Evolutionary conservation across 805 yeast genomes (phyloP), one percentile per base, ranked within the genome.

Genomic region (Metschnikowia cubensis): DNA sequence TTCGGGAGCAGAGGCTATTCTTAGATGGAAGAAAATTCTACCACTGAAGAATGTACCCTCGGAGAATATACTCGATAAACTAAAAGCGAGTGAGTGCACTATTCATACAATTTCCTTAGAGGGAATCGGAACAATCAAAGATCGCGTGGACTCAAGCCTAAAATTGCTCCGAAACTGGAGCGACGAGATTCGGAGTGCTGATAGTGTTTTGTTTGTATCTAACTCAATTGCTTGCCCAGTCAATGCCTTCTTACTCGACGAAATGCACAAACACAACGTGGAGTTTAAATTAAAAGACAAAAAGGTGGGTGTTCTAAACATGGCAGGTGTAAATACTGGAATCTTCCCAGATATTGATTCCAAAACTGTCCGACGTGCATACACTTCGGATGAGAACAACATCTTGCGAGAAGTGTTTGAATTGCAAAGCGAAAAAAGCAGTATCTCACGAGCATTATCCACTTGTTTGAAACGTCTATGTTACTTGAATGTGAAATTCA

Each of bases 91-190:
- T 39, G 50, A 53, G 17, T 47, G 48, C 47, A 65, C 65, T 13
- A 65, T 73, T 10, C 65, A 67, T 37, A 64, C 73, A 0, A 70
- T 73, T 34, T 69, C 75, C 5, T 58, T 73, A 8, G 78, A 73
- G 45, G 76, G 78, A 1, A 66, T 65, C 45, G 77, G 77, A 4
- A 62, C 59, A 25, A 62, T 69, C 15, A 54, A 56, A 6, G 65
- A 66, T 11, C 50, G 76, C 38, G 68, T 62, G 4, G 58, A 59
- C 7, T 54, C 59, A 36, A 58, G 67, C 35, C 45, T 59, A 14
- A 49, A 55, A 39, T 50, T 73, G 7, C 54, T 73, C 10, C 50
- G 54, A 11, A 73, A 71, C 50, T 73, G 78, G 78, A 47, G 45
- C 11, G 60, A 54, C 11, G 49, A 57, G 11, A 57, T 73, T 3